These are phyloP conservation scores for Colletotrichum sp. DNA, from an alignment of 2,329 filamentous ascomycete species.

Conservation along the genomic window DNA sequence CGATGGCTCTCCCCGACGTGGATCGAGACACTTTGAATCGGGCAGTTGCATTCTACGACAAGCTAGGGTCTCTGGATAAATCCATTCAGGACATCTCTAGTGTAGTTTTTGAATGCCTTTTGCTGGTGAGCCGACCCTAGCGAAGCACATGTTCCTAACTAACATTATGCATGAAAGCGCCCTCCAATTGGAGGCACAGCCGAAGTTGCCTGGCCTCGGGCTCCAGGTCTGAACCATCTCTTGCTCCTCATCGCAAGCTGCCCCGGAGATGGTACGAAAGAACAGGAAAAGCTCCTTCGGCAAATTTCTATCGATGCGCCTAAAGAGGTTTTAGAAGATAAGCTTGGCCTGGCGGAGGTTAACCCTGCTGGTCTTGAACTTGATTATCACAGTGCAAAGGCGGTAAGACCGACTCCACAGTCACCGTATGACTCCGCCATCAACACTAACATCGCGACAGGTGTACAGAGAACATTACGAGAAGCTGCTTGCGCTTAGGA, in stretches of 20 bases:
- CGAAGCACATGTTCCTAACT: background rate
- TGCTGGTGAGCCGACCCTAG: background rate
- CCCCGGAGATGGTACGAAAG: background rate
- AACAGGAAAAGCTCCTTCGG: background rate
- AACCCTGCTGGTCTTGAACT: slow-evolving; percentile 7
- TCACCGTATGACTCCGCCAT: background rate
- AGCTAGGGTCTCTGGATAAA: background rate
- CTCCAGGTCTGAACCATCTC: background rate
- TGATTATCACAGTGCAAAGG: background rate
- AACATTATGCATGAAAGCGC: background rate
- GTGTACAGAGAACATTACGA: slow-evolving; percentile 3
- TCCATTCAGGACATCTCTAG: background rate
- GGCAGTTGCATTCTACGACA: background rate
- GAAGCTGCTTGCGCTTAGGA: background rate
- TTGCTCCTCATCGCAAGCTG: background rate
- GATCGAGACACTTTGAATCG: background rate
- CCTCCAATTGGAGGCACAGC: background rate
- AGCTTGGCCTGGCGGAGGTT: background rate
- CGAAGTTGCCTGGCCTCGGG: slow-evolving; percentile 7
- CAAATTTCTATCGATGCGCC: background rate
- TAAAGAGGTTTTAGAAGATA: background rate
- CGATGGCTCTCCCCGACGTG: slow-evolving; percentile 2
- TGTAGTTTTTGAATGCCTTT: background rate
- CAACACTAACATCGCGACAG: background rate
- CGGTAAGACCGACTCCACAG: background rate